Percentiles rank a stretch among this genome's conserved stretches.
phyloP scores from a whole-genome alignment of 2,329 filamentous ascomycete genomes.

The Acrocalymma vagum region DNA sequence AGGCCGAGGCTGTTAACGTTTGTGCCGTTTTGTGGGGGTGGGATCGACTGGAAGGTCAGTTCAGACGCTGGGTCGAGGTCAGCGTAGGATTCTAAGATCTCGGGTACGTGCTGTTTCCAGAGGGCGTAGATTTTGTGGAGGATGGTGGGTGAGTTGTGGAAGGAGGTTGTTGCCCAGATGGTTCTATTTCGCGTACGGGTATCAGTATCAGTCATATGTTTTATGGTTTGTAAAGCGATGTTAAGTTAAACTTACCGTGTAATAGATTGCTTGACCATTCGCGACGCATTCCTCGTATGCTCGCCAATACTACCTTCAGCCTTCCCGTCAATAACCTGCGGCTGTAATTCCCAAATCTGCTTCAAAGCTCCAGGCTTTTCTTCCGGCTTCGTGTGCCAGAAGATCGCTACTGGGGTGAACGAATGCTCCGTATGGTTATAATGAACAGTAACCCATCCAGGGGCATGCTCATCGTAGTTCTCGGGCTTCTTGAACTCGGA shows the following conservation, averaged over 20 bases:
- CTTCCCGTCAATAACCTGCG: slow-evolving; percentile 25
- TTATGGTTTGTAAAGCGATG: no score
- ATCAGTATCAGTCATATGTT: background rate
- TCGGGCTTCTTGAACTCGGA: slow-evolving; percentile 26
- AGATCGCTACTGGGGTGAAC: slow-evolving; percentile 24
- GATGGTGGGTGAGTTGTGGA: slow-evolving; percentile 25
- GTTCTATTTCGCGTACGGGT: slow-evolving; percentile 21
- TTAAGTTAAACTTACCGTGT: slow-evolving; percentile 11
- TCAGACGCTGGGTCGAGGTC: slow-evolving; percentile 18
- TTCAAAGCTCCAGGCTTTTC: slow-evolving; percentile 24
- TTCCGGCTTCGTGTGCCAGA: slow-evolving; percentile 32
- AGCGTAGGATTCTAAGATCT: slow-evolving; percentile 21
- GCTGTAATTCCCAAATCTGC: slow-evolving; percentile 19
- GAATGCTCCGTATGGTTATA: slow-evolving; percentile 28
- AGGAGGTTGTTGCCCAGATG: slow-evolving; percentile 35
- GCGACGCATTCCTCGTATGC: slow-evolving; percentile 30
- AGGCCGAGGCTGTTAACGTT: slow-evolving; percentile 31
- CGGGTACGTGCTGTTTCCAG: slow-evolving; percentile 25
- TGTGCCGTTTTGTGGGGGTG: slow-evolving; percentile 19
- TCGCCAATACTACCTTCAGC: slow-evolving; percentile 23
- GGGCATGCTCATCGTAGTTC: slow-evolving; percentile 28
- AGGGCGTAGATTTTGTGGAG: slow-evolving; percentile 24
- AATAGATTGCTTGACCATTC: slow-evolving; percentile 15
- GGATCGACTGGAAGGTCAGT: slow-evolving; percentile 31
- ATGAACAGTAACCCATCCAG: slow-evolving; percentile 32